Conservation (phyloP, 2,329 filamentous ascomycete genomes). For the Paecilomyces sp. region DNA sequence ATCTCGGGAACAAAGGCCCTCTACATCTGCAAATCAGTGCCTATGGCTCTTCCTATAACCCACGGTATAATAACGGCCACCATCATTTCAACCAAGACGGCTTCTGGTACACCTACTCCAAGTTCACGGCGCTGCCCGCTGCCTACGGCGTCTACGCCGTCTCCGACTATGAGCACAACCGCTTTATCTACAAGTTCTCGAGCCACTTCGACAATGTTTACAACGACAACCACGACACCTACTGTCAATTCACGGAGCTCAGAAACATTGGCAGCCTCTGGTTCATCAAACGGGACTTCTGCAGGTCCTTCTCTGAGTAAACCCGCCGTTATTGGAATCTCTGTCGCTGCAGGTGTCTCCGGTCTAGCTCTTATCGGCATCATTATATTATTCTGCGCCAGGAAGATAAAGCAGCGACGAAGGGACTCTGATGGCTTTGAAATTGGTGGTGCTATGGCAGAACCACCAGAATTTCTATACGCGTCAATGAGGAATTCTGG, state of each 20-base stretch:
- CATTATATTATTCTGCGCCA: slow-evolving; percentile 23
- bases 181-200: slow-evolving; percentile 1
- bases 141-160: neutral
- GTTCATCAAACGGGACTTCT: neutral
- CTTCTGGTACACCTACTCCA: slow-evolving; percentile 8
- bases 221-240: slow-evolving; percentile 7
- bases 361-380: slow-evolving; percentile 26
- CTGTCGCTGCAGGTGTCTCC: slow-evolving; percentile 27
- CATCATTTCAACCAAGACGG: slow-evolving; percentile 8
- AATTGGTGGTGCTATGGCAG: slow-evolving; percentile 32
- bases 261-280: slow-evolving; percentile 1
- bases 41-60: slow-evolving; percentile 25
- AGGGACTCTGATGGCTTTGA: slow-evolving; percentile 25
- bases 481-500: slow-evolving; percentile 17
- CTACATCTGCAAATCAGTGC: slow-evolving; percentile 49
- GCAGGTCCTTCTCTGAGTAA: slow-evolving; percentile 16
- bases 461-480: slow-evolving; percentile 24
- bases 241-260: neutral
- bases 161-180: neutral
- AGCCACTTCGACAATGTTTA: slow-evolving; percentile 2
- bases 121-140: neutral
- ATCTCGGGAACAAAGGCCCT: slow-evolving; percentile 39
- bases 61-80: slow-evolving; percentile 32
- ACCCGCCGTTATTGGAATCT: slow-evolving; percentile 28
- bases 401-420: slow-evolving; percentile 18